phyloP scores from a whole-genome alignment of 2,329 filamentous ascomycete genomes.

The Trichophaea hybrida region DNA sequence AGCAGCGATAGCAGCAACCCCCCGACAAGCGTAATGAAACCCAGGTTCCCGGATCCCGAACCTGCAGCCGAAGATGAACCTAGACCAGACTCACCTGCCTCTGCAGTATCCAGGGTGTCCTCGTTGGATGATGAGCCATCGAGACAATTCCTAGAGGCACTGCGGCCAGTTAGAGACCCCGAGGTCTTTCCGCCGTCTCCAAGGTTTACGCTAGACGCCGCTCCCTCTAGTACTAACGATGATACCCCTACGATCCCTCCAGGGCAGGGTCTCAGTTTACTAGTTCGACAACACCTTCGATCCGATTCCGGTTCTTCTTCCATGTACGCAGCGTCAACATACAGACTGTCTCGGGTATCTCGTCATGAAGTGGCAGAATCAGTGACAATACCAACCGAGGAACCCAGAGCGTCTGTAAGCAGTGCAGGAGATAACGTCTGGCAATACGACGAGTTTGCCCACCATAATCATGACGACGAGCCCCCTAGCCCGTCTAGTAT shows the following conservation, averaged over 20 bases:
- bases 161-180: constrained; percentile 16
- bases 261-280: constrained; percentile 51
- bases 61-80: not conserved
- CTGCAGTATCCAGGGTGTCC: not conserved
- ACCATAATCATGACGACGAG: constrained; percentile 3
- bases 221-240: constrained; percentile 18
- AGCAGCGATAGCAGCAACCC: not conserved
- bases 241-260: constrained; percentile 75
- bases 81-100: not conserved
- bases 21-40: not conserved
- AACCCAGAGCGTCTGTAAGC: constrained; percentile 12
- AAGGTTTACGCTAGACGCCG: constrained; percentile 8
- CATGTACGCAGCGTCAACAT: constrained; percentile 44
- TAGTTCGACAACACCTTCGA: constrained; percentile 74
- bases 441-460: constrained; percentile 21
- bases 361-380: constrained; percentile 10
- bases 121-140: not conserved
- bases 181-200: constrained; percentile 13
- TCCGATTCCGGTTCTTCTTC: constrained; percentile 70
- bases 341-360: constrained; percentile 22
- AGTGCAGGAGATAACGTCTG: constrained; percentile 20
- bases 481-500: constrained; percentile 7
- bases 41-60: not conserved
- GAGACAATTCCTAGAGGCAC: constrained; percentile 1
- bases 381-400: constrained; percentile 3